Evolutionary conservation across 768 basidiomycete genomes (phyloP).

Genomic region (Gloeophyllum trabeum): DNA sequence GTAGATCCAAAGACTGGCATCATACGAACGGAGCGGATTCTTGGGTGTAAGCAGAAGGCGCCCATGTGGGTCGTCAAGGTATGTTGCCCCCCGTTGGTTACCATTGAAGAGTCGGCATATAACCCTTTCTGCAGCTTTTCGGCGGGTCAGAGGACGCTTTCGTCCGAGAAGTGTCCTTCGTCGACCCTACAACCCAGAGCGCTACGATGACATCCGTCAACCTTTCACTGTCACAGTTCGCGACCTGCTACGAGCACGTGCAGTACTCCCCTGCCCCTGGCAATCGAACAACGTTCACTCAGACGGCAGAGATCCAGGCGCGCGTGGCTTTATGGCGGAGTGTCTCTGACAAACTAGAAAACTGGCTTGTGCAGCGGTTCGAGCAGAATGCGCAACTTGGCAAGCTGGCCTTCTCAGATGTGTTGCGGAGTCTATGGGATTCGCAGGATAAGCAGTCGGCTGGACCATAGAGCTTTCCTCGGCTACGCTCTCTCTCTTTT

Average conservation of each 20-base stretch:
- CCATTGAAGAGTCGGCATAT: background rate
- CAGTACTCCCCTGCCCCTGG: conserved; percentile 65
- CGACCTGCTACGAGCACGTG: conserved; percentile 86
- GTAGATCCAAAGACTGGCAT: conserved; percentile 79
- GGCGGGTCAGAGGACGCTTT: conserved; percentile 92
- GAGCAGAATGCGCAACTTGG: conserved; percentile 88
- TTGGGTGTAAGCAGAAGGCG: conserved; percentile 88
- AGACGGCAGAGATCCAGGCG: conserved; percentile 89
- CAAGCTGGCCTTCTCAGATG: conserved; percentile 84
- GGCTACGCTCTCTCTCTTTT: conserved; percentile 4
- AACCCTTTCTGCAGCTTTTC: conserved; percentile 78
- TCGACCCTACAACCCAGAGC: conserved; percentile 73
- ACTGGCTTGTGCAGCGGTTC: conserved; percentile 80
- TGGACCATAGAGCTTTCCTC: conserved; percentile 14
- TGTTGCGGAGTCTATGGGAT: conserved; percentile 71
- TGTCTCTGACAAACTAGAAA: conserved; percentile 75
- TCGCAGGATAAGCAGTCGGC: conserved; percentile 42
- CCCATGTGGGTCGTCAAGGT: conserved; percentile 93
- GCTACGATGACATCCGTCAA: conserved; percentile 88
- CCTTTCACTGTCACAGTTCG: conserved; percentile 89
- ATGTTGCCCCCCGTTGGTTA: conserved; percentile 15
- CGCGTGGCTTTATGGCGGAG: conserved; percentile 73
- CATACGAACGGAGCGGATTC: conserved; percentile 81
- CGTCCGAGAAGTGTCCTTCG: conserved; percentile 88
- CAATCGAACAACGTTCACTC: conserved; percentile 61